phyloP scores from a whole-genome alignment of 495 filamentous ascomycete genomes.

The Penicillium angulare region DNA sequence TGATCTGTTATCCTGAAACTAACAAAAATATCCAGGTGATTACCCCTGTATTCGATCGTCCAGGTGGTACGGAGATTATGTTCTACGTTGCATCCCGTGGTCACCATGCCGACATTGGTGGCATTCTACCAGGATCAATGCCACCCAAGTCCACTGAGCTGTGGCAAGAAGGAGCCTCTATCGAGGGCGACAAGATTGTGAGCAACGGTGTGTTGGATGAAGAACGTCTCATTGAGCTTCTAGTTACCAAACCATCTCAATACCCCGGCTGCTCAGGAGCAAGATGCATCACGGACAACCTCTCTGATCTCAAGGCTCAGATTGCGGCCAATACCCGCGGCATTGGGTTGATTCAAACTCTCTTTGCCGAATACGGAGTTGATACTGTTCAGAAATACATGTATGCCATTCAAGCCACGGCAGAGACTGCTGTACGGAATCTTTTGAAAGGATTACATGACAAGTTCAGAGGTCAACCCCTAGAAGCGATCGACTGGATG shows the following conservation, averaged over 20 bases:
- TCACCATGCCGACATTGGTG: constrained; percentile 96
- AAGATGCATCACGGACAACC: constrained; percentile 85
- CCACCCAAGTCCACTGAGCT: constrained; percentile 91
- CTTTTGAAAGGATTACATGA: constrained; percentile 78
- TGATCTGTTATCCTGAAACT: neutral
- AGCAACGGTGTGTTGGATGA: constrained; percentile 89
- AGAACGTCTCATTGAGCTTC: constrained; percentile 75
- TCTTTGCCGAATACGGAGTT: constrained; percentile 89
- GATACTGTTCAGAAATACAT: constrained; percentile 95
- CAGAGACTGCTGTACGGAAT: constrained; percentile 78
- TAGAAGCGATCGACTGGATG: constrained; percentile 92
- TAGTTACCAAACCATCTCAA: constrained; percentile 79
- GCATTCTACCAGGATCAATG: constrained; percentile 95
- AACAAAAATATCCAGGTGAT: constrained; percentile 39
- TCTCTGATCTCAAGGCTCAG: constrained; percentile 95
- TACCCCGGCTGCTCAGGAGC: constrained; percentile 89
- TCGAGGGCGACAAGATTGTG: constrained; percentile 92
- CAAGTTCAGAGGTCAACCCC: constrained; percentile 71
- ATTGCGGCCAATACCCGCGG: constrained; percentile 96
- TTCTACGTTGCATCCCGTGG: constrained; percentile 96
- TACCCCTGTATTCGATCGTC: constrained; percentile 77
- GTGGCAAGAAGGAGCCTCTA: constrained; percentile 91
- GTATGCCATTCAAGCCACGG: constrained; percentile 89
- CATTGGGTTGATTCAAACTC: constrained; percentile 78
- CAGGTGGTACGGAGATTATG: constrained; percentile 76